These are phyloP conservation scores for Hortaea sp. DNA, from an alignment of 2,329 filamentous ascomycete species.

Conservation along the genomic window DNA sequence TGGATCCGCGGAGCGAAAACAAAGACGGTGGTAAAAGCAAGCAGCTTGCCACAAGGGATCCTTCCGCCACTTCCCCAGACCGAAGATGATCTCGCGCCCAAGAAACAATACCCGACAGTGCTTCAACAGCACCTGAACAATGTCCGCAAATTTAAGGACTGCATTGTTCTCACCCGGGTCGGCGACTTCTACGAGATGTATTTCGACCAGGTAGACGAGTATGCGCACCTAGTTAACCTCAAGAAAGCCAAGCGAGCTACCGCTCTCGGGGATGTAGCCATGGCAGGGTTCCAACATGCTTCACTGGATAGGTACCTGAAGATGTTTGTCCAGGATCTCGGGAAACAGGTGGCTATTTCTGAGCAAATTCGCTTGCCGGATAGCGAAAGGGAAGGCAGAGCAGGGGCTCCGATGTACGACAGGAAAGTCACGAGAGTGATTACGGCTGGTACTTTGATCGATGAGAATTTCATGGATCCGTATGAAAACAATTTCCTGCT, in stretches of 20 bases:
- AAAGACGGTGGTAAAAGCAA: constrained; percentile 25
- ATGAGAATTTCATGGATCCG: constrained; percentile 94
- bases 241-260: constrained; percentile 77
- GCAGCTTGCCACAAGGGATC: constrained; percentile 47
- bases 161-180: constrained; percentile 81
- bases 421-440: constrained; percentile 77
- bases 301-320: constrained; percentile 91
- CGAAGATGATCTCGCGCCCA: constrained; percentile 37
- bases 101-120: constrained; percentile 65
- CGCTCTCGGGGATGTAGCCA: constrained; percentile 67
- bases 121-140: constrained; percentile 78
- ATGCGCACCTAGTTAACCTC: constrained; percentile 73
- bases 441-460: constrained; percentile 89
- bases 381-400: constrained; percentile 55
- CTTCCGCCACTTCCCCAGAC: constrained; percentile 35
- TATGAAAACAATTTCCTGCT: constrained; percentile 90
- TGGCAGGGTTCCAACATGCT: constrained; percentile 93
- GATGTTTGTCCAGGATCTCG: constrained; percentile 79
- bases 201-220: constrained; percentile 87
- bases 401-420: constrained; percentile 73
- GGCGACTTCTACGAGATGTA: constrained; percentile 98
- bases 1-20: constrained; percentile 27
- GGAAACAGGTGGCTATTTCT: constrained; percentile 83
- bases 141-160: constrained; percentile 84
- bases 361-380: constrained; percentile 63